A percentile compares a stretch with the other conserved stretches of the same genome.
These are phyloP conservation scores for Tylopilus cervinicoccineus DNA, from an alignment of 768 basidiomycete species.

Conservation along the genomic window DNA sequence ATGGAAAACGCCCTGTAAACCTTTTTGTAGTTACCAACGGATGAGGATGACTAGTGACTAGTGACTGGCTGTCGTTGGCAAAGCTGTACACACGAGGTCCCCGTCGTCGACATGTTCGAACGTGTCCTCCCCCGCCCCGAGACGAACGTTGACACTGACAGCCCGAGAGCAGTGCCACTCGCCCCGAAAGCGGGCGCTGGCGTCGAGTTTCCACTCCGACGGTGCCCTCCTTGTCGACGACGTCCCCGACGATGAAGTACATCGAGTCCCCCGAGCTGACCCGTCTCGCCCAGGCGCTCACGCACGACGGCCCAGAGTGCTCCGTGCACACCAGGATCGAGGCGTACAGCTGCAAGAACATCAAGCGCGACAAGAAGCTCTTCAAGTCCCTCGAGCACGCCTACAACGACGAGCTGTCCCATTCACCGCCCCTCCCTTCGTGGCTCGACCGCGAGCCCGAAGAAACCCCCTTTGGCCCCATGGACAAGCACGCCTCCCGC, in stretches of 20 bases:
- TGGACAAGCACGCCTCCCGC: conserved; percentile 77
- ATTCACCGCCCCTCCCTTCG: conserved; percentile 81
- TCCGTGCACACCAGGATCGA: conserved; percentile 90
- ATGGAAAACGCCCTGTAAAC: conserved; percentile 38
- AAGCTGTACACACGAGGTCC: too few relatives aligned
- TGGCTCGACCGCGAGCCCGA: conserved; percentile 71
- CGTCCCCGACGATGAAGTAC: conserved; percentile 65
- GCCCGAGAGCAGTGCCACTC: neutral
- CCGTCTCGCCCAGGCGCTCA: conserved; percentile 71
- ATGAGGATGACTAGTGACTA: neutral
- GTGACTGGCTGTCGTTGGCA: neutral
- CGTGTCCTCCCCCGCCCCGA: too few relatives aligned
- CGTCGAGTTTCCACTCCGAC: neutral
- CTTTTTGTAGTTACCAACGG: conserved; percentile 2
- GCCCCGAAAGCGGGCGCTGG: too few relatives aligned
- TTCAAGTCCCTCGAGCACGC: conserved; percentile 89
- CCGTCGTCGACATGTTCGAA: too few relatives aligned
- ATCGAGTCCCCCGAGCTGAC: conserved; percentile 81
- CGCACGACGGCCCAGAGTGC: conserved; percentile 84
- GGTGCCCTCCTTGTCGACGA: neutral
- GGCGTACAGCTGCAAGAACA: conserved; percentile 97
- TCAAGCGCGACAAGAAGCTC: conserved; percentile 94
- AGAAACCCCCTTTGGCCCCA: conserved; percentile 86
- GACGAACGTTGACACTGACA: neutral
- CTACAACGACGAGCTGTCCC: conserved; percentile 71